Evolutionary conservation across 2,329 filamentous ascomycete genomes (phyloP).

Genomic region (Botrytis galanthina): DNA sequence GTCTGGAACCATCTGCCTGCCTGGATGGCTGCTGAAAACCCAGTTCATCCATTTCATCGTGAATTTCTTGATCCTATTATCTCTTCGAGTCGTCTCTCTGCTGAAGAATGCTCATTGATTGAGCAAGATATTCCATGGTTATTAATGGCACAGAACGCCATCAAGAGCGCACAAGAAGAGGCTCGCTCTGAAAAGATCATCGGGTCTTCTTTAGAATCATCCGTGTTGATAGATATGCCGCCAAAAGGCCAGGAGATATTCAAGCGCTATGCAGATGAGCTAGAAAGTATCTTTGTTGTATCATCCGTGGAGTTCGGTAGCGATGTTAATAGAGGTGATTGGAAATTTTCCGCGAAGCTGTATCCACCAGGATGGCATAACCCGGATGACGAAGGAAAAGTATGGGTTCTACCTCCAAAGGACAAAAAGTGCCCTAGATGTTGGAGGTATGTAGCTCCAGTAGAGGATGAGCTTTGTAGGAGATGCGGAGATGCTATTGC

Average conservation of each 20-base stretch:
- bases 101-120: constrained; percentile 7
- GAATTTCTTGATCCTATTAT: constrained; percentile 29
- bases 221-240: constrained; percentile 56
- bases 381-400: constrained; percentile 23
- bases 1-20: constrained; percentile 75
- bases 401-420: constrained; percentile 44
- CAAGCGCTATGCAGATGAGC: constrained; percentile 40
- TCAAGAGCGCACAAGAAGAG: constrained; percentile 73
- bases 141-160: constrained; percentile 51
- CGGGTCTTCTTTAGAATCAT: constrained; percentile 77
- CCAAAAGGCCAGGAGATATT: constrained; percentile 36
- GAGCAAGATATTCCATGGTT: constrained; percentile 31
- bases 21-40: constrained; percentile 51
- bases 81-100: constrained; percentile 1
- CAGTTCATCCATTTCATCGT: constrained; percentile 46
- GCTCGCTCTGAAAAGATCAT: constrained; percentile 70
- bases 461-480: constrained; percentile 64
- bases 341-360: constrained; percentile 40
- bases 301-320: constrained; percentile 57
- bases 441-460: constrained; percentile 80
- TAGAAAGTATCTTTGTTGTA: constrained; percentile 64
- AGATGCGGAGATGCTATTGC: constrained; percentile 59
- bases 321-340: constrained; percentile 46
- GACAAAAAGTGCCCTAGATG: constrained; percentile 78
- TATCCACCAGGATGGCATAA: constrained; percentile 24